These are phyloP conservation scores for Xylogone sp. DNA, from an alignment of 2,329 filamentous ascomycete species.

Conservation along the genomic window DNA sequence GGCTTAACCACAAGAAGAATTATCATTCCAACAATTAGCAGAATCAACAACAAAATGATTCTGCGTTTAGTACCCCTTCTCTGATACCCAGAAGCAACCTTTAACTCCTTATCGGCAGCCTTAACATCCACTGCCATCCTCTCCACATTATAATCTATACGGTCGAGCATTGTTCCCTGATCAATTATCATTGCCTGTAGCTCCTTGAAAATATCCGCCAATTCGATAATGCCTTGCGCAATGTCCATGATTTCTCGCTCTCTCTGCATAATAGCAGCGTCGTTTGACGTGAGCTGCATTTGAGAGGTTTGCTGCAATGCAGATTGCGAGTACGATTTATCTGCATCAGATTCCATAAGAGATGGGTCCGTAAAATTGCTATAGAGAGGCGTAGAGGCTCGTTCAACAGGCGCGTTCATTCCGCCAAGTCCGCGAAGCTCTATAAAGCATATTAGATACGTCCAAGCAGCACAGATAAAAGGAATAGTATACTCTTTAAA, in stretches of 20 bases:
- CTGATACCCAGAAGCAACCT: slow-evolving; percentile 85
- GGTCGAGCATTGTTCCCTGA: slow-evolving; percentile 85
- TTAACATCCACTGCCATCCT: slow-evolving; percentile 92
- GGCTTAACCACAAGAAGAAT: slow-evolving; percentile 75
- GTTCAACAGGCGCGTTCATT: slow-evolving; percentile 50
- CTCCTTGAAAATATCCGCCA: slow-evolving; percentile 95
- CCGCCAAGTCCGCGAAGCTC: slow-evolving; percentile 73
- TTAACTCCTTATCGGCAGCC: slow-evolving; percentile 86
- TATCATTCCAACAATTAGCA: slow-evolving; percentile 82
- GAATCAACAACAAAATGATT: slow-evolving; percentile 80
- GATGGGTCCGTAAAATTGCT: slow-evolving; percentile 75
- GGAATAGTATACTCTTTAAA: slow-evolving; percentile 68
- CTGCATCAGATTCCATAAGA: slow-evolving; percentile 87
- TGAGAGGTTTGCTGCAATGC: slow-evolving; percentile 74
- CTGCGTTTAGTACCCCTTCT: slow-evolving; percentile 85
- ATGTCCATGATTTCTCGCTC: slow-evolving; percentile 98
- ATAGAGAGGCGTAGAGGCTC: slow-evolving; percentile 45
- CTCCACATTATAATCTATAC: slow-evolving; percentile 98
- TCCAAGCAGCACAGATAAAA: not conserved
- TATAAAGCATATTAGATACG: slow-evolving; percentile 32
- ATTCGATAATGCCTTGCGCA: slow-evolving; percentile 94
- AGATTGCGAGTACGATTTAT: slow-evolving; percentile 86
- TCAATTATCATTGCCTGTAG: slow-evolving; percentile 94
- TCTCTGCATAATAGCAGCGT: slow-evolving; percentile 81
- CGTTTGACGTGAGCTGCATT: slow-evolving; percentile 68